Base-by-base conservation (phyloP, 106 monocot species). In the Dendrobium huoshanense region DNA sequence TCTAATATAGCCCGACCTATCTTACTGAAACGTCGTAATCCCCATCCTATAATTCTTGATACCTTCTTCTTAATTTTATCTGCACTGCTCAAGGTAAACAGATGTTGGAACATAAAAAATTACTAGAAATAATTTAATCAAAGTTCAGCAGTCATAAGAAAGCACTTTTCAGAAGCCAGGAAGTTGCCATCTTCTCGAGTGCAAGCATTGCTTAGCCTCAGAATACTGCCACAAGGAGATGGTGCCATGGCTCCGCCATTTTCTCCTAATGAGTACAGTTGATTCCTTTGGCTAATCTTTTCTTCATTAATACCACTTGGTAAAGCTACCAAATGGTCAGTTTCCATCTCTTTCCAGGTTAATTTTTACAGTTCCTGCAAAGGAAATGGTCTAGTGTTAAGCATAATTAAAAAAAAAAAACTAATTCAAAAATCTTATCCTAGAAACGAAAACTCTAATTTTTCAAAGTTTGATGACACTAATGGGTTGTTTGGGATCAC, bases 21-120 rank as follows among this genome's bases (percentile, higher is more conserved):
- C 70, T 81, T 92, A 79, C 94, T 97, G 81, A 92, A 94, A 51
- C 86, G 85, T 3, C 96, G 88, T 64, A 97, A 94, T 47, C 96
- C 96, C 87, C 94, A 92, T 27, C 92, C 92, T 25, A 83, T 49
- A 37, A 87, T 92, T 82, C 92, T 81, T 24, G 83, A 70, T 18
- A 78, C 51, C 70, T 91, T 85, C 43, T 84, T 88, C 75, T 87
- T 85, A 72, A 85, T 80, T 33, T 44, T 77, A 31, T 31, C 83
- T 73, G 54, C 78, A 81, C 78, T 84, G 55, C 56, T 83, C 65
- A 41, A 24, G 25, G 19, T 43, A 79, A 44, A 78, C 4, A 68
- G 15, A 45, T 55, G 49, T 42, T 4, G 25, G 45, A n/a, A 17
- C 51, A 59, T 40, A 81, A 24, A 51, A 75, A 24, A 54, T 43